Evolutionary conservation across 2,329 filamentous ascomycete genomes (phyloP).

Genomic region (Dactylellina cionopaga): DNA sequence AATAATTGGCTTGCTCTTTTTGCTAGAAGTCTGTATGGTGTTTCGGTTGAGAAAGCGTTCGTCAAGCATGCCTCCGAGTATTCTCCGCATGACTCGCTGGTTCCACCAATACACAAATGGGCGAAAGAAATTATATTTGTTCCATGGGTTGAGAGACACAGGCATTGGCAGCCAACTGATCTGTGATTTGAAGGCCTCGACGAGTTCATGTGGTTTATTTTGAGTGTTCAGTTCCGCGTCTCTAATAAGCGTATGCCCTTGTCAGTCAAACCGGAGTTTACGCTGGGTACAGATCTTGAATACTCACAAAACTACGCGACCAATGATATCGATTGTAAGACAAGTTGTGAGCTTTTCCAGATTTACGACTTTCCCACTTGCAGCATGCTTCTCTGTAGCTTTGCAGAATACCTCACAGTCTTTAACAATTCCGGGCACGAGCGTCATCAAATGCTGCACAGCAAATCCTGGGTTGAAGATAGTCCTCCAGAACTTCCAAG

Average conservation of each 20-base stretch:
- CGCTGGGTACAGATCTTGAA: not conserved
- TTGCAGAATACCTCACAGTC: constrained; percentile 57
- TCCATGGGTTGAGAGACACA: constrained; percentile 29
- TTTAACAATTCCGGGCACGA: constrained; percentile 60
- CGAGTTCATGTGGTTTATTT: constrained; percentile 22
- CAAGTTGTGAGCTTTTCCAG: constrained; percentile 56
- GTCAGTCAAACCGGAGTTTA: not conserved
- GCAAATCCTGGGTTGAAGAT: constrained; percentile 62
- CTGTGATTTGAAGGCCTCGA: constrained; percentile 50
- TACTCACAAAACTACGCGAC: constrained; percentile 48
- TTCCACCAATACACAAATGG: constrained; percentile 45
- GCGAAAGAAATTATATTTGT: constrained; percentile 26
- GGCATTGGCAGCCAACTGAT: constrained; percentile 30
- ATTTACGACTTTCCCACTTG: constrained; percentile 55
- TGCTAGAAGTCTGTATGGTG: constrained; percentile 1
- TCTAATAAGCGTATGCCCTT: not conserved
- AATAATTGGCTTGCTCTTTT: constrained; percentile 42
- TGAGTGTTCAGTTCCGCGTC: constrained; percentile 41
- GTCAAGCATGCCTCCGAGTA: constrained; percentile 40
- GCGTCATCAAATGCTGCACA: constrained; percentile 59
- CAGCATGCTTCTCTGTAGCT: constrained; percentile 54
- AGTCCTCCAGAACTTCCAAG: constrained; percentile 60
- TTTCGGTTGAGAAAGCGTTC: constrained; percentile 31
- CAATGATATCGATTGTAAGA: constrained; percentile 52
- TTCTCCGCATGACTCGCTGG: constrained; percentile 33